Percentiles rank a stretch among this genome's conserved stretches.
Evolutionary conservation across 2,329 filamentous ascomycete species (phyloP).

Genomic region (Aspergillus thermomutatus): DNA sequence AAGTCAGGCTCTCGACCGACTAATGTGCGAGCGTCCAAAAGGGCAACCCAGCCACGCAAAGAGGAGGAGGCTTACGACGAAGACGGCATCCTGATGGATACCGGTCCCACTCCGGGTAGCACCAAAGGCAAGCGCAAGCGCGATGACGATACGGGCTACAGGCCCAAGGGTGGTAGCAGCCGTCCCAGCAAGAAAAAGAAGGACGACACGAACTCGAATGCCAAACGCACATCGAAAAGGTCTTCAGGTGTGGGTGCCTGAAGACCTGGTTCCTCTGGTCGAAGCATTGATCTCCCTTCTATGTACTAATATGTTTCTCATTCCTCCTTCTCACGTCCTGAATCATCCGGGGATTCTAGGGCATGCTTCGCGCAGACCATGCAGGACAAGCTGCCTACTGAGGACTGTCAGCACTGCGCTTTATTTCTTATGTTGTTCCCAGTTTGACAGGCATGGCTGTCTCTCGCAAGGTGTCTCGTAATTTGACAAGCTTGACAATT

Average conservation of each 20-base stretch:
- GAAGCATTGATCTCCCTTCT: neutral
- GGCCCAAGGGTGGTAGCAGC: slow-evolving; percentile 45
- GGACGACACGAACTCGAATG: slow-evolving; percentile 34
- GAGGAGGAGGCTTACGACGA: slow-evolving; percentile 44
- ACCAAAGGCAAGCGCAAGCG: slow-evolving; percentile 46
- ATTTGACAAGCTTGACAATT: neutral
- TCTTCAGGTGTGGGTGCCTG: slow-evolving; percentile 24
- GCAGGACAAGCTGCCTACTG: neutral
- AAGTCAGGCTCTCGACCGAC: slow-evolving; percentile 40
- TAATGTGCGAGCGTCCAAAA: slow-evolving; percentile 41
- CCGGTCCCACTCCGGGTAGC: slow-evolving; percentile 27
- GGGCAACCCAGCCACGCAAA: slow-evolving; percentile 35
- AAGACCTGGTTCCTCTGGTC: neutral
- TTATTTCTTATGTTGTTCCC: neutral
- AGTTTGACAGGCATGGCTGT: neutral
- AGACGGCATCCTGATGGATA: slow-evolving; percentile 39
- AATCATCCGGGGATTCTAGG: neutral
- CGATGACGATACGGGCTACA: slow-evolving; percentile 46
- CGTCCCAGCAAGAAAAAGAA: slow-evolving; percentile 38
- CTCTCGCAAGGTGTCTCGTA: neutral
- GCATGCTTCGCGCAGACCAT: too few relatives aligned
- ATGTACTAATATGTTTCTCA: slow-evolving; percentile 11
- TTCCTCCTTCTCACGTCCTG: neutral
- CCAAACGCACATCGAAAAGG: slow-evolving; percentile 32
- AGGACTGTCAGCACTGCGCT: neutral